Evolutionary conservation across 2,329 filamentous ascomycete genomes (phyloP), one percentile per base, ranked within the genome.

Genomic region (Fusarium sp.): DNA sequence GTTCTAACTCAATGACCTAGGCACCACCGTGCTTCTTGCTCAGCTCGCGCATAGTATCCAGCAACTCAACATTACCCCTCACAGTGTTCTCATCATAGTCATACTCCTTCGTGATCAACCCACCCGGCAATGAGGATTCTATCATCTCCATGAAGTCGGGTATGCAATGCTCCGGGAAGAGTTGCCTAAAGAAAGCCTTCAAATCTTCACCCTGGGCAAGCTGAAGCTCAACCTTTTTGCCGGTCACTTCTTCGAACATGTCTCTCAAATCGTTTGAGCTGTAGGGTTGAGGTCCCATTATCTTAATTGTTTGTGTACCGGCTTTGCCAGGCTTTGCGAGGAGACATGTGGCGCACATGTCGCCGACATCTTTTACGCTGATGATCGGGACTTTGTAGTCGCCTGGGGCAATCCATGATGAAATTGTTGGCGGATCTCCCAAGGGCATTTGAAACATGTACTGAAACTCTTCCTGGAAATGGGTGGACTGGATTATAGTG

Each of bases 381-480:
- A 78, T 76, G 71, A 78, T 77, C 6, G 77, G 76, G 3, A 79
- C 62, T 34, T 75, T 62, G 34, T 73, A 71, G 13, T 78, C 56
- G 0, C 45, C 40, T 0, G 76, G 77, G 1, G 69, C 69, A 19
- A 77, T 49, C 10, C 64, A 57, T 0, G 75, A 78, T 17, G 73
- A 57, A 28, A 79, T 62, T 5, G 53, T 55, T 0, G 71, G 71
- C 2, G 68, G 54, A 5, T 77, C 69, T 11, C 54, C 42, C 13
- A 72, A 44, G 2, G 67, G 62, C 3, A 57, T 60, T 22, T 74
- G 51, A 11, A 74, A 62, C 4, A 55, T 62, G 15, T 62, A 54
- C 10, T 52, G 65, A 50, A 66, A 72, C 13, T 69, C 67, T n/a
- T 75, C 70, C 4, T 61, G 53, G 21, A 71, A 74, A 34, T 72